phyloP scores from a whole-genome alignment of 176 grass and related monocot species.

The Oryza nivara region DNA sequence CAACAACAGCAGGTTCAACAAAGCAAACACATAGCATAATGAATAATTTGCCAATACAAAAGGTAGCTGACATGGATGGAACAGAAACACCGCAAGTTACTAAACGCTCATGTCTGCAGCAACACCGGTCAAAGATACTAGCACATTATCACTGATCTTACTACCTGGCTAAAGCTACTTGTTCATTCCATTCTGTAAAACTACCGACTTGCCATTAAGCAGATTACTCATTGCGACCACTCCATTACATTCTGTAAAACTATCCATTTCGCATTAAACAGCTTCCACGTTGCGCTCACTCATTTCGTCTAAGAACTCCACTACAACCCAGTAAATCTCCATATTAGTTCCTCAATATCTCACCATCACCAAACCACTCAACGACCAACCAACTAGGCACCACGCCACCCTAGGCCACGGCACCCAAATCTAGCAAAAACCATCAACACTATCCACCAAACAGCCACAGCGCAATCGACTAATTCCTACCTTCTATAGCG shows the following conservation, averaged over 20 bases:
- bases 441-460: neutral
- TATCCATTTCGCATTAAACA: neutral
- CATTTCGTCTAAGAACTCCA: slow-evolving; percentile 8
- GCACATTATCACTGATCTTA: neutral
- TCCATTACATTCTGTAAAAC: neutral
- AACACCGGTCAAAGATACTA: neutral
- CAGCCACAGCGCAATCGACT: neutral
- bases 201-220: neutral
- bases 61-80: neutral
- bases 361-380: neutral
- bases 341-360: neutral
- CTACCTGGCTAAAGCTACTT: neutral
- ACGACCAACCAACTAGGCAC: neutral
- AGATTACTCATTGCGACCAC: neutral
- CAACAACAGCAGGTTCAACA: neutral
- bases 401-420: neutral
- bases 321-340: neutral
- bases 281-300: neutral
- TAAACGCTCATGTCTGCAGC: neutral
- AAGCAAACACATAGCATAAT: neutral
- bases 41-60: slow-evolving; percentile 12
- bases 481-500: slow-evolving; percentile 1
- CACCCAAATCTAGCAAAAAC: neutral
- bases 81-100: neutral
- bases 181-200: neutral